Conservation (phyloP, 805 yeast species). For the Zygotorulaspora chibaensis region DNA sequence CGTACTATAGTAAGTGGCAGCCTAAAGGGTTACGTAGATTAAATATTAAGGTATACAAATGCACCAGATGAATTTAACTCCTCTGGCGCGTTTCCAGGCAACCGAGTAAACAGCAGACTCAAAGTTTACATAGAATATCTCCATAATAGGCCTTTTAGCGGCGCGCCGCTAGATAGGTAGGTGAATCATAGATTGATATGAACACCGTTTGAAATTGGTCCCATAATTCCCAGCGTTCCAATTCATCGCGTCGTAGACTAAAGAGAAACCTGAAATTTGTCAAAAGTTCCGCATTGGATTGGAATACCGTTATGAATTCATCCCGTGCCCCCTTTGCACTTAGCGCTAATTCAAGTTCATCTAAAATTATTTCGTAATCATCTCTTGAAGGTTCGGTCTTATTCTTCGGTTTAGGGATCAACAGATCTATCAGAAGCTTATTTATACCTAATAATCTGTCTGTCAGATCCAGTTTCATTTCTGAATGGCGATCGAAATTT, state of each 20-base stretch:
- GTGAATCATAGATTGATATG: constrained; percentile 18
- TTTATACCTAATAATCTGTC: constrained; percentile 28
- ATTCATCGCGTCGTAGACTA: constrained; percentile 21
- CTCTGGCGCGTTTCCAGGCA: no score
- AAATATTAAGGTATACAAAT: background rate
- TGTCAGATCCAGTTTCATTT: constrained; percentile 23
- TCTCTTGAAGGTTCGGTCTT: constrained; percentile 12
- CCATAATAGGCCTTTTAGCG: no score
- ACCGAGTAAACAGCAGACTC: no score
- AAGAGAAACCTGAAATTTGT: constrained; percentile 26
- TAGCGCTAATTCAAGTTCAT: constrained; percentile 28
- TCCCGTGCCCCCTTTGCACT: constrained; percentile 23
- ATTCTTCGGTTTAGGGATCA: constrained; percentile 1
- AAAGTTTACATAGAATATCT: no score
- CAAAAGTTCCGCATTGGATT: constrained; percentile 26
- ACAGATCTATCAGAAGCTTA: constrained; percentile 18
- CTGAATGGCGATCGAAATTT: constrained; percentile 29
- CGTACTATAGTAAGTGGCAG: no score
- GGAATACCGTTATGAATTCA: constrained; percentile 28
- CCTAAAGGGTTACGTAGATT: background rate
- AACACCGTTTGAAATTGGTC: constrained; percentile 24
- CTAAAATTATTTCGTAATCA: constrained; percentile 25
- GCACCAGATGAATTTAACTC: background rate
- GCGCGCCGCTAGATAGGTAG: no score
- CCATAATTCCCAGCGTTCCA: constrained; percentile 22